phyloP scores from a whole-genome alignment of 83 land plant species.

The Diphasiastrum complanatum region DNA sequence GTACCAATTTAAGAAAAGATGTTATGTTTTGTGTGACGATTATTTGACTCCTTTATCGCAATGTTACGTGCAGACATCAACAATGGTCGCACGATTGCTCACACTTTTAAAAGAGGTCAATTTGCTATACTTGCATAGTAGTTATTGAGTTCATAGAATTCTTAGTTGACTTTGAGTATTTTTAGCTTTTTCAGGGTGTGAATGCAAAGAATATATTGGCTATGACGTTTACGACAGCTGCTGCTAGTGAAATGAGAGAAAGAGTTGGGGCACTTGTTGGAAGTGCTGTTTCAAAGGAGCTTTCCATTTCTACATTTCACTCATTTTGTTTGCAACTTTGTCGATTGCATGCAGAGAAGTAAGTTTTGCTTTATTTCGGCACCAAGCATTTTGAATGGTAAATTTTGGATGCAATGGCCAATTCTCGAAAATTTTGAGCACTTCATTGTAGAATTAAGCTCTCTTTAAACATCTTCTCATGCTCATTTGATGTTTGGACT shows the following conservation, averaged over 20 bases:
- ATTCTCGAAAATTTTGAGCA: too few species aligned
- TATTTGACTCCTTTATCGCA: too few species aligned
- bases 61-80: conserved; percentile 64
- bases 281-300: conserved; percentile 66
- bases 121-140: neutral
- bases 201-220: conserved; percentile 67
- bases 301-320: conserved; percentile 82
- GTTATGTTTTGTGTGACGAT: neutral
- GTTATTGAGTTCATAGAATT: neutral
- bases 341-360: conserved; percentile 87
- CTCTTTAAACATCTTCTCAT: too few species aligned
- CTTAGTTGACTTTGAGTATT: neutral
- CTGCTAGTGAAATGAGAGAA: conserved; percentile 90
- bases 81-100: conserved; percentile 92
- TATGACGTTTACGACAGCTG: conserved; percentile 96
- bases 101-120: conserved; percentile 69
- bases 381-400: too few species aligned
- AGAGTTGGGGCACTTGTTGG: conserved; percentile 68
- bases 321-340: conserved; percentile 91
- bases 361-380: too few species aligned
- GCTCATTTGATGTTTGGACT: too few species aligned
- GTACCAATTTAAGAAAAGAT: neutral
- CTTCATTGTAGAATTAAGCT: too few species aligned
- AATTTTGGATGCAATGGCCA: too few species aligned
- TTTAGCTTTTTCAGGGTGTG: conserved; percentile 61